Evolutionary conservation across 495 filamentous ascomycete species (phyloP).

Genomic region (Lepidopterella palustris): DNA sequence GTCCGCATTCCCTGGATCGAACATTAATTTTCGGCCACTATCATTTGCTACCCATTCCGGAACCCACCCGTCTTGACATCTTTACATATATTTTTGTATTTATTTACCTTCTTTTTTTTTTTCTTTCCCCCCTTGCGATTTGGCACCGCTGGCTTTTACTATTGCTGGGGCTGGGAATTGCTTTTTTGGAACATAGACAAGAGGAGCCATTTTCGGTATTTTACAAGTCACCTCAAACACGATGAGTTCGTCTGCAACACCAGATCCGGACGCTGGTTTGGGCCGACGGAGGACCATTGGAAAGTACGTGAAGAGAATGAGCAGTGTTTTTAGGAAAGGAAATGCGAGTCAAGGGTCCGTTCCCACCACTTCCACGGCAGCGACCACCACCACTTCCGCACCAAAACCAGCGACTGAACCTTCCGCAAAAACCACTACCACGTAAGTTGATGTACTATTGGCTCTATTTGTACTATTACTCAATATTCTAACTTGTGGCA

Average conservation of each 20-base stretch:
- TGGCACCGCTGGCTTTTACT: too few species aligned
- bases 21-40: conserved; percentile 17
- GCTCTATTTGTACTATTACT: not conserved
- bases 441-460: not conserved
- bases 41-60: not conserved
- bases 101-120: not conserved
- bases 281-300: conserved; percentile 23
- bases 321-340: conserved; percentile 23
- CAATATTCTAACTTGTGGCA: not conserved
- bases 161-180: too few species aligned
- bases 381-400: not conserved
- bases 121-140: too few species aligned
- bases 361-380: not conserved
- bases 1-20: not conserved
- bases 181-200: too few species aligned
- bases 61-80: not conserved
- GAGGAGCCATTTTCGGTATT: too few species aligned
- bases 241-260: conserved; percentile 5
- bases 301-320: conserved; percentile 28
- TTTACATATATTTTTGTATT: not conserved
- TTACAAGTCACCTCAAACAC: conserved; percentile 5
- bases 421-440: not conserved
- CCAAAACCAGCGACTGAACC: not conserved
- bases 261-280: not conserved
- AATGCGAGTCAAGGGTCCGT: conserved; percentile 13